A percentile compares a stretch with the other conserved stretches of the same genome.
These are phyloP conservation scores for Echeveria elegans DNA, from an alignment of 164 flowering plant genomes.

Conservation along the genomic window DNA sequence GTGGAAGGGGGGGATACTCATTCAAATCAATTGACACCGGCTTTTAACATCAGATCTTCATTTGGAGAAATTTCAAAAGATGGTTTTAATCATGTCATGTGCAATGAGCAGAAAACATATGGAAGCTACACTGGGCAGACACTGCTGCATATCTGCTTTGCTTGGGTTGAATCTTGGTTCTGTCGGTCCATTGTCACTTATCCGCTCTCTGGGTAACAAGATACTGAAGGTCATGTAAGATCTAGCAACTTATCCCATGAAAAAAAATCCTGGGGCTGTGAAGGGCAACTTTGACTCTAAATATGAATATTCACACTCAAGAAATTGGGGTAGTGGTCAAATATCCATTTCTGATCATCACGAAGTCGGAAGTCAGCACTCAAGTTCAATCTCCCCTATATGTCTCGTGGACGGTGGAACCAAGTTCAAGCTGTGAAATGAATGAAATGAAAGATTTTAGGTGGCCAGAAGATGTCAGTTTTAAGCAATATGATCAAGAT, in stretches of 20 bases:
- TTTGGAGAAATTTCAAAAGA: constrained; percentile 2
- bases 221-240: neutral
- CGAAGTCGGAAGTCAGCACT: neutral
- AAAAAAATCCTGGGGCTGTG: neutral
- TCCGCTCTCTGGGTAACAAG: neutral
- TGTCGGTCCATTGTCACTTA: neutral
- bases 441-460: neutral
- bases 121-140: neutral
- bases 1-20: neutral
- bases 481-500: neutral
- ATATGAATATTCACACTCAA: neutral
- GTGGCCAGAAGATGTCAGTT: neutral
- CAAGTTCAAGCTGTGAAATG: neutral
- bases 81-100: neutral
- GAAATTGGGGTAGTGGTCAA: neutral
- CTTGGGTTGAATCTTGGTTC: neutral
- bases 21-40: neutral
- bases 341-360: neutral
- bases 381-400: neutral
- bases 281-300: neutral
- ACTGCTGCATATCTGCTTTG: neutral
- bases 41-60: neutral
- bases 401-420: neutral
- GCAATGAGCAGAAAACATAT: neutral
- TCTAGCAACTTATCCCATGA: neutral